Evolutionary conservation across 2,329 filamentous ascomycete species (phyloP).

Genomic region (Tympanopsis confertula): DNA sequence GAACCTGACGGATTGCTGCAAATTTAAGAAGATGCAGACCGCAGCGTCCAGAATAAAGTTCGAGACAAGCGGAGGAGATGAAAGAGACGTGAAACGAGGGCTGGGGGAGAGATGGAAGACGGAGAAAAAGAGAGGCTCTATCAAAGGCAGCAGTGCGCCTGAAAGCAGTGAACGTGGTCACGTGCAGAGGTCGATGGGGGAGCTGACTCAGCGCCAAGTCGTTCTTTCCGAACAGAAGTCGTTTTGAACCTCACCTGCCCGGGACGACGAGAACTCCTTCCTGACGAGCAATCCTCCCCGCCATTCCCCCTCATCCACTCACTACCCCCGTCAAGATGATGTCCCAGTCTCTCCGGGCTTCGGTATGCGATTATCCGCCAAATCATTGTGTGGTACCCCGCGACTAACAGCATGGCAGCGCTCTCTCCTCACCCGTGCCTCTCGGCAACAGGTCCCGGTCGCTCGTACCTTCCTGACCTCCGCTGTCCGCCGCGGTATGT

Average conservation of each 20-base stretch:
- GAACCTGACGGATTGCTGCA: too few relatives aligned
- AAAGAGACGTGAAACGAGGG: too few relatives aligned
- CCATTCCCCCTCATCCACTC: neutral
- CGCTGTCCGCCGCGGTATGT: conserved; percentile 1
- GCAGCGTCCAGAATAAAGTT: too few relatives aligned
- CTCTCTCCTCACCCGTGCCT: neutral
- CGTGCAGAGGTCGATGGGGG: too few relatives aligned
- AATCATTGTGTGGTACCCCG: too few relatives aligned
- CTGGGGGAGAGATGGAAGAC: too few relatives aligned
- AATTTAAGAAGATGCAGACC: too few relatives aligned
- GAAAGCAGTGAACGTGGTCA: too few relatives aligned
- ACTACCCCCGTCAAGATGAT: neutral
- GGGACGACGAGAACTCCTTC: neutral
- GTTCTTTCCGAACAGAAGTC: conserved; percentile 1
- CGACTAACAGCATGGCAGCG: neutral
- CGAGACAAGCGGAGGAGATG: too few relatives aligned
- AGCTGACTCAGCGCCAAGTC: too few relatives aligned
- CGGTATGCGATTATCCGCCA: neutral
- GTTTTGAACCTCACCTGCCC: neutral
- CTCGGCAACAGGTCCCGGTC: conserved; percentile 1
- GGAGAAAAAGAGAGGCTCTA: too few relatives aligned
- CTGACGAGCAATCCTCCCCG: neutral
- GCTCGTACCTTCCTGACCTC: conserved; percentile 1
- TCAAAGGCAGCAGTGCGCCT: too few relatives aligned
- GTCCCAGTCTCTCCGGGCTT: conserved; percentile 1